phyloP scores from a whole-genome alignment of 2,329 filamentous ascomycete species.

The Colletotrichum siamense region DNA sequence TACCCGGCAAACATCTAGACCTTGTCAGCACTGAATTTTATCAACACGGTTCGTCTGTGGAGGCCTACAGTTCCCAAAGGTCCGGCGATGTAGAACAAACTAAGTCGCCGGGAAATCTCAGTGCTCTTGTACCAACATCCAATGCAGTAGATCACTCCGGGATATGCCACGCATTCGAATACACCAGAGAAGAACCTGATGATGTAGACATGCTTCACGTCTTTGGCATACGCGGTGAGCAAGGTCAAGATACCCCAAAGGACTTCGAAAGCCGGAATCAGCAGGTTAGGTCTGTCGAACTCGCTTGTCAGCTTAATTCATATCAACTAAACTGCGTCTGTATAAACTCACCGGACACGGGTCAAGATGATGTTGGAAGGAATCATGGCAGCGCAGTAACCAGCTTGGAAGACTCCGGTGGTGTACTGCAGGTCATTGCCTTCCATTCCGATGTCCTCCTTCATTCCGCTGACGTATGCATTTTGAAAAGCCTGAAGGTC shows the following conservation, averaged over 20 bases:
- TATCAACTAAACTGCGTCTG: background rate
- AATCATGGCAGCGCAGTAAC: slow-evolving; percentile 61
- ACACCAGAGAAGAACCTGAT: slow-evolving; percentile 23
- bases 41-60: background rate
- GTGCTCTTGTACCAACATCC: slow-evolving; percentile 14
- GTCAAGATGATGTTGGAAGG: slow-evolving; percentile 66
- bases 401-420: slow-evolving; percentile 54
- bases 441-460: slow-evolving; percentile 35
- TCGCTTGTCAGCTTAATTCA: background rate
- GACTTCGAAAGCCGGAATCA: slow-evolving; percentile 56
- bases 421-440: slow-evolving; percentile 52
- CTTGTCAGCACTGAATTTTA: background rate
- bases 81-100: slow-evolving; percentile 7
- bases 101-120: slow-evolving; percentile 3
- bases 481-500: slow-evolving; percentile 29
- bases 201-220: slow-evolving; percentile 34
- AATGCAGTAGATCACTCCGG: slow-evolving; percentile 4
- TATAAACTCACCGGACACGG: slow-evolving; percentile 26
- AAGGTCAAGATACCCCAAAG: slow-evolving; percentile 63
- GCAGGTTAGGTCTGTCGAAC: slow-evolving; percentile 35
- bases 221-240: slow-evolving; percentile 37
- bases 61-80: background rate
- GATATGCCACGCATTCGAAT: background rate
- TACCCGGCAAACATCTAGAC: slow-evolving; percentile 8
- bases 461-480: slow-evolving; percentile 44